Percentiles rank a stretch among this genome's conserved stretches.
Evolutionary conservation across 768 basidiomycete genomes (phyloP).

Genomic region (Phylloporus sp.): DNA sequence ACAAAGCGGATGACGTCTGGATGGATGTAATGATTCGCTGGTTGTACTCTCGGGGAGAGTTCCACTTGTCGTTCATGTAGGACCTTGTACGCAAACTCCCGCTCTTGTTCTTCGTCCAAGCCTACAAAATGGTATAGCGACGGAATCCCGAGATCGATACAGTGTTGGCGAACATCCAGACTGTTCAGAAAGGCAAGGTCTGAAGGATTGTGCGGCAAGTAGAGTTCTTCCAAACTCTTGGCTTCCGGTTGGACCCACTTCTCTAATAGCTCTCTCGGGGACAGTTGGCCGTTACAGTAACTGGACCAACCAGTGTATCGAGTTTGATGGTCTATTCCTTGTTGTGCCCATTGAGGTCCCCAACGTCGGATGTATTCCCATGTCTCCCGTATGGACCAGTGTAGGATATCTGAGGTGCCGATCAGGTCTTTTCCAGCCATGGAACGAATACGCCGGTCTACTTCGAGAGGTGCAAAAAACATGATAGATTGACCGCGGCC

Average conservation of each 20-base stretch:
- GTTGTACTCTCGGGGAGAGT: no score
- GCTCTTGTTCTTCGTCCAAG: no score
- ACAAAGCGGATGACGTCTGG: no score
- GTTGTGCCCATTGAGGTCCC: constrained; percentile 40
- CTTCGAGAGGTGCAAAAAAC: constrained; percentile 47
- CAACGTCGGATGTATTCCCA: constrained; percentile 37
- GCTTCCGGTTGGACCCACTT: constrained; percentile 41
- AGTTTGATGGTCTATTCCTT: constrained; percentile 35
- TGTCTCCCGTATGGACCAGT: constrained; percentile 44
- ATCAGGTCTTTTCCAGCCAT: constrained; percentile 11
- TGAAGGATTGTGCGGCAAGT: constrained; percentile 11
- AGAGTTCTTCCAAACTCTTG: constrained; percentile 35
- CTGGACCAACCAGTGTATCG: constrained; percentile 22
- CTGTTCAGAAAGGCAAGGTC: constrained; percentile 22
- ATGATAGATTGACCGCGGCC: constrained; percentile 45
- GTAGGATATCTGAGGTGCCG: constrained; percentile 36
- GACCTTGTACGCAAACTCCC: no score
- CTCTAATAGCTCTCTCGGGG: background rate
- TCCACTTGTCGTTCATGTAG: no score
- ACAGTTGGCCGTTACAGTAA: constrained; percentile 9
- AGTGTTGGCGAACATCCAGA: constrained; percentile 1
- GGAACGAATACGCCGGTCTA: constrained; percentile 36
- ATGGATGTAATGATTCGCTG: no score
- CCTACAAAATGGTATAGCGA: background rate
- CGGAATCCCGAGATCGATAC: constrained; percentile 6